Percentiles rank a stretch among this genome's conserved stretches.
phyloP scores from a whole-genome alignment of 2,329 filamentous ascomycete genomes.

The Reticulascus tulasneorum region DNA sequence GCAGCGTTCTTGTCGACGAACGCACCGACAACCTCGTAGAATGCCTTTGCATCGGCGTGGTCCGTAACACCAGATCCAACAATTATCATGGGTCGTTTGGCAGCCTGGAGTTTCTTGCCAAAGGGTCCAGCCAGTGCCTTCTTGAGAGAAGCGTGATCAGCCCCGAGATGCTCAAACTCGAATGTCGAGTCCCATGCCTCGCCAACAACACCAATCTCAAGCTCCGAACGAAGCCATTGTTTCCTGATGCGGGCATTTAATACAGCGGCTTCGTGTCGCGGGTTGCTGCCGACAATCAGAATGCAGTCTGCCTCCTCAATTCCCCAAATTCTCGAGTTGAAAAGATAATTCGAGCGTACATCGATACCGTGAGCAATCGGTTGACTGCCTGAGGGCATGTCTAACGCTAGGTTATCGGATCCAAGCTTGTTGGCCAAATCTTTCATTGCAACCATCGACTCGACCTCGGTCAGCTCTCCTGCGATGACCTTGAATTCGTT shows the following conservation, averaged over 20 bases:
- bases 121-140: conserved; percentile 79
- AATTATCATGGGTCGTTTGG: conserved; percentile 94
- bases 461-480: conserved; percentile 85
- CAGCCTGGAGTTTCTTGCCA: conserved; percentile 83
- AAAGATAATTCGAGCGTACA: conserved; percentile 88
- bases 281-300: conserved; percentile 91
- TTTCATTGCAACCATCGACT: conserved; percentile 94
- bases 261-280: conserved; percentile 89
- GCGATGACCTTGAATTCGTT: conserved; percentile 97
- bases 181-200: conserved; percentile 92
- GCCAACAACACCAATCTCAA: conserved; percentile 88
- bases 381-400: conserved; percentile 77
- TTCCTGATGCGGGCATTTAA: conserved; percentile 96
- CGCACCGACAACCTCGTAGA: conserved; percentile 83
- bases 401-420: conserved; percentile 91
- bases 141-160: conserved; percentile 76
- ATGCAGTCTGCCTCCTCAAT: conserved; percentile 92
- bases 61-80: conserved; percentile 90
- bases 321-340: conserved; percentile 93
- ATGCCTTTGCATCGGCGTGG: conserved; percentile 84
- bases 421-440: conserved; percentile 94
- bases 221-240: conserved; percentile 93
- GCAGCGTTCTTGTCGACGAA: conserved; percentile 92
- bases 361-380: conserved; percentile 92
- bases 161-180: conserved; percentile 86